These are phyloP conservation scores for Elsinoe batatas DNA, from an alignment of 2,329 filamentous ascomycete species.

Conservation along the genomic window DNA sequence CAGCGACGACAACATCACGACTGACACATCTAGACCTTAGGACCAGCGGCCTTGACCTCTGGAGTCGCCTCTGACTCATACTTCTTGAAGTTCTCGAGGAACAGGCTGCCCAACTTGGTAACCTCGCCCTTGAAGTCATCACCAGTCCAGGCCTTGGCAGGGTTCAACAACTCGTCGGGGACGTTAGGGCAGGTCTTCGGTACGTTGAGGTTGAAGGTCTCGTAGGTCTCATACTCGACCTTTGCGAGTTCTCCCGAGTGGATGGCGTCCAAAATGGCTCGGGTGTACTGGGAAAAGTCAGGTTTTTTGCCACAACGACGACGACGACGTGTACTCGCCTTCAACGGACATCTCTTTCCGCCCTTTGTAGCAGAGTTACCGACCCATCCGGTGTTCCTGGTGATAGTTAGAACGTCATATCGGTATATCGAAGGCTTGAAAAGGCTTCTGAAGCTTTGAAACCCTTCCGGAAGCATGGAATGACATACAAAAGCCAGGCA, in stretches of 20 bases:
- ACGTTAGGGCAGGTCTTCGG: conserved; percentile 85
- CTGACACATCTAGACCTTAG: background rate
- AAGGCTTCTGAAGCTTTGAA: too few species aligned
- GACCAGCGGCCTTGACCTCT: conserved; percentile 32
- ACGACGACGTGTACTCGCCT: conserved; percentile 32
- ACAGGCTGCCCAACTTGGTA: conserved; percentile 77
- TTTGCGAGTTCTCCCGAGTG: conserved; percentile 94
- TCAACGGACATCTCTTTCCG: conserved; percentile 91
- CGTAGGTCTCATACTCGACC: conserved; percentile 88
- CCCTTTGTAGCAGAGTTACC: conserved; percentile 83
- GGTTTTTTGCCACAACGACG: background rate
- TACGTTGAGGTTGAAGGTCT: conserved; percentile 93
- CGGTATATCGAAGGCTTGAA: too few species aligned
- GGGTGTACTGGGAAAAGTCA: conserved; percentile 66
- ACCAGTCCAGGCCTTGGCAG: conserved; percentile 83
- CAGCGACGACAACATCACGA: too few species aligned
- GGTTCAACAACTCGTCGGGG: conserved; percentile 87
- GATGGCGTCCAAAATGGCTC: conserved; percentile 95
- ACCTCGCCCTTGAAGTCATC: conserved; percentile 78
- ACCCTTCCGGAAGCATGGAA: too few species aligned
- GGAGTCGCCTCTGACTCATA: conserved; percentile 64
- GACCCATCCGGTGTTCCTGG: conserved; percentile 82
- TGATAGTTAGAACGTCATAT: too few species aligned
- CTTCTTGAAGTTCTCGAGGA: conserved; percentile 97
- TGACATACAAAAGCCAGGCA: conserved; percentile 67